These are phyloP conservation scores for Sclerotinia glacialis DNA, from an alignment of 2,329 filamentous ascomycete genomes.

Conservation along the genomic window DNA sequence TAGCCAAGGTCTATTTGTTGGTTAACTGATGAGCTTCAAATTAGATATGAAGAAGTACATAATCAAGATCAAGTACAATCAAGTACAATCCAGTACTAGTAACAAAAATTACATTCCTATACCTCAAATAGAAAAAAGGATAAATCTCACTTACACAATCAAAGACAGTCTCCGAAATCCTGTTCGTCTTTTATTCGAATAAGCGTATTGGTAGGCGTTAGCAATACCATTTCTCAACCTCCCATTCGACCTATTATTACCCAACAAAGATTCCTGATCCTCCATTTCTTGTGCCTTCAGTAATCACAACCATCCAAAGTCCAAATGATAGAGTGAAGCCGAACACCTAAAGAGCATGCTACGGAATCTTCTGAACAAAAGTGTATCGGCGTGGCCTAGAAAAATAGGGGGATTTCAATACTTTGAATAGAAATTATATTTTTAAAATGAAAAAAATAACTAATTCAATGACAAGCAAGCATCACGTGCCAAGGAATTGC, in stretches of 20 bases:
- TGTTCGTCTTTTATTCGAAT: neutral
- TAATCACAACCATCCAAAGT: neutral
- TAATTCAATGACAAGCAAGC: neutral
- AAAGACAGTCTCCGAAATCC: constrained; percentile 1
- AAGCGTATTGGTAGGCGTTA: constrained; percentile 12
- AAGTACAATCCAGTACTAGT: neutral
- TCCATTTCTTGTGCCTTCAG: constrained; percentile 13
- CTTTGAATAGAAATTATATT: neutral
- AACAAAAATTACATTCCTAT: neutral
- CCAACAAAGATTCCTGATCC: constrained; percentile 22
- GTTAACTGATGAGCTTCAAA: neutral
- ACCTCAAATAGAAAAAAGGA: neutral
- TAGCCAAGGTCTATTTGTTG: constrained; percentile 29
- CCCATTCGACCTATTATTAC: constrained; percentile 3
- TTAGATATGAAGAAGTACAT: neutral
- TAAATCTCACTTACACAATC: constrained; percentile 4
- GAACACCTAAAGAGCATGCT: neutral
- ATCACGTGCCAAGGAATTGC: neutral
- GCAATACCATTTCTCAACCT: constrained; percentile 7
- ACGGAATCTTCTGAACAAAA: neutral
- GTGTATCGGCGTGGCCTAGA: neutral
- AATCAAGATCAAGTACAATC: no score
- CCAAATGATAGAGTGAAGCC: neutral
- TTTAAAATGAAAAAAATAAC: neutral
- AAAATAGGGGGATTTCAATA: neutral